These are phyloP conservation scores for Stachybotrys chartarum DNA, from an alignment of 2,329 filamentous ascomycete genomes.

Conservation along the genomic window DNA sequence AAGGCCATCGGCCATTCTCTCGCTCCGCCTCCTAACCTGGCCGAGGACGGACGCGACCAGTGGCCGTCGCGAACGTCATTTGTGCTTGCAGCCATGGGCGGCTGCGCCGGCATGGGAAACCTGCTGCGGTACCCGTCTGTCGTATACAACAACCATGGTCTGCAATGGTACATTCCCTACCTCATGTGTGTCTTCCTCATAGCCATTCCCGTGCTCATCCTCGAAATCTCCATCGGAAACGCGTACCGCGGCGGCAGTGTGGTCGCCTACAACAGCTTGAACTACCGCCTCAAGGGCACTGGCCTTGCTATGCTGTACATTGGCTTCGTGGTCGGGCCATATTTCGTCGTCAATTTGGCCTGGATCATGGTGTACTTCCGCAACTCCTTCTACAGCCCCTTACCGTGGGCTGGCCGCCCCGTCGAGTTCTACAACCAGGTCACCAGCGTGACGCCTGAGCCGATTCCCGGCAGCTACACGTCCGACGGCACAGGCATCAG, in stretches of 20 bases:
- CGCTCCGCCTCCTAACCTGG: conserved; percentile 26
- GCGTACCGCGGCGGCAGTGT: conserved; percentile 49
- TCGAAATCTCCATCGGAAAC: conserved; percentile 64
- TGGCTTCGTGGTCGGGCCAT: conserved; percentile 47
- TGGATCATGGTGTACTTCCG: conserved; percentile 56
- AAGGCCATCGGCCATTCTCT: conserved; percentile 24
- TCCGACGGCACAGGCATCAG: conserved; percentile 28
- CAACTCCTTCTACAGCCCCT: conserved; percentile 44
- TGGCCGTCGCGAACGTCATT: conserved; percentile 50
- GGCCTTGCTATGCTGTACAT: conserved; percentile 46
- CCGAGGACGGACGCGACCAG: conserved; percentile 39
- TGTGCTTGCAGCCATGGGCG: conserved; percentile 51
- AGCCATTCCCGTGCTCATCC: conserved; percentile 44
- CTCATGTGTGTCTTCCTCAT: conserved; percentile 45
- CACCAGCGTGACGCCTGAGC: conserved; percentile 40
- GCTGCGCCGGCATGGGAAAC: conserved; percentile 51
- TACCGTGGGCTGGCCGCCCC: conserved; percentile 44
- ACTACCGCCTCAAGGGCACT: conserved; percentile 44
- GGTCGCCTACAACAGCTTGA: conserved; percentile 46
- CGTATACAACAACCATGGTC: conserved; percentile 52
- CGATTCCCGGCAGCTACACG: conserved; percentile 29
- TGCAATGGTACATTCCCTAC: conserved; percentile 56
- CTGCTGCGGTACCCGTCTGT: conserved; percentile 50
- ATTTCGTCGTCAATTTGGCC: conserved; percentile 48
- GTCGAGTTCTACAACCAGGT: conserved; percentile 45